Evolutionary conservation across 2,329 filamentous ascomycete species (phyloP).

Genomic region (Exophiala dermatitidis): DNA sequence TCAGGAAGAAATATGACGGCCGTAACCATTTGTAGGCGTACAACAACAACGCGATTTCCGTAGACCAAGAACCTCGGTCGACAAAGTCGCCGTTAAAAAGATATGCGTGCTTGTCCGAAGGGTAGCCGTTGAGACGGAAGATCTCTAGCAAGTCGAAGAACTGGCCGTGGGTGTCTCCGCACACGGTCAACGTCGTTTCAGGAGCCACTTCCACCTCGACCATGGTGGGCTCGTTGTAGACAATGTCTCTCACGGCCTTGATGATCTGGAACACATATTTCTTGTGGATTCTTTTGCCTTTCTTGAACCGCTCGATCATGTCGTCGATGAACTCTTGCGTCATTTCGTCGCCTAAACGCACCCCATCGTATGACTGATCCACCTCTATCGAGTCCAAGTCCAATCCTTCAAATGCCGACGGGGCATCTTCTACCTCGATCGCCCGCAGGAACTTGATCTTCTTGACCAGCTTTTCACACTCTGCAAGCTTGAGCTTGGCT

Average conservation of each 20-base stretch:
- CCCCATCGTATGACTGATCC: conserved; percentile 79
- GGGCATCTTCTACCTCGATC: conserved; percentile 86
- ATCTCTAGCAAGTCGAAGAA: conserved; percentile 97
- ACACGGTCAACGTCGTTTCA: conserved; percentile 79
- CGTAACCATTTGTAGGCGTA: conserved; percentile 97
- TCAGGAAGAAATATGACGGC: conserved; percentile 83
- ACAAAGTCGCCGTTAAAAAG: conserved; percentile 99
- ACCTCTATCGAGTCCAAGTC: conserved; percentile 80
- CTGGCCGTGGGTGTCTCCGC: conserved; percentile 96
- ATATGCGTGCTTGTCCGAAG: conserved; percentile 80
- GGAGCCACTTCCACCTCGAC: conserved; percentile 79
- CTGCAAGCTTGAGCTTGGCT: conserved; percentile 80
- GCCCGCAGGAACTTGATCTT: conserved; percentile 88
- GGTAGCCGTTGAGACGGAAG: conserved; percentile 82
- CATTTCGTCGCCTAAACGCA: conserved; percentile 71
- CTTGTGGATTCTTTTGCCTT: conserved; percentile 85
- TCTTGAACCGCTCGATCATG: conserved; percentile 94
- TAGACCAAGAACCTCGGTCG: conserved; percentile 94
- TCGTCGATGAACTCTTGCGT: conserved; percentile 95
- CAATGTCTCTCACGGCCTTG: conserved; percentile 77
- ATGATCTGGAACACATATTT: conserved; percentile 99
- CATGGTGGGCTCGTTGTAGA: conserved; percentile 93
- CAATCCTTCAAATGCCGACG: conserved; percentile 83
- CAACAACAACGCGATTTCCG: conserved; percentile 86
- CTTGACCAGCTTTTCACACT: conserved; percentile 92